Conservation (phyloP, 352 stramenopile genomes). For the Globisporangium yorkense region DNA sequence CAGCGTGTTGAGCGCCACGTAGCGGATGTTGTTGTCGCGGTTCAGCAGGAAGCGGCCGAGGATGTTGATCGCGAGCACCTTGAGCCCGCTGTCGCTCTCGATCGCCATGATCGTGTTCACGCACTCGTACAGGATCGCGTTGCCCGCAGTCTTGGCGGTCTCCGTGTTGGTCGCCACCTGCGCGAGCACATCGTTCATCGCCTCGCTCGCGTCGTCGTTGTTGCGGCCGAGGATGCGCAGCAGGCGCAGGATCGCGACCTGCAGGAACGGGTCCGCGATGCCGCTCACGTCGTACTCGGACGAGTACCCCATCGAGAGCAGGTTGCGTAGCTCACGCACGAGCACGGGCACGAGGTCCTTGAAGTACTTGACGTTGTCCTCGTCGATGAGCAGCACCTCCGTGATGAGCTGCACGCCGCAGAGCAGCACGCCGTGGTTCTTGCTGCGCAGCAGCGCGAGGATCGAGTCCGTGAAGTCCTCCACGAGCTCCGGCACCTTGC, state of each 20-base stretch:
- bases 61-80: slow-evolving; percentile 98
- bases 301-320: slow-evolving; percentile 97
- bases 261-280: slow-evolving; percentile 98
- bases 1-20: slow-evolving; percentile 98
- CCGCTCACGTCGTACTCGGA: slow-evolving; percentile 98
- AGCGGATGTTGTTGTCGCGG: slow-evolving; percentile 99
- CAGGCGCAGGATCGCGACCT: slow-evolving; percentile 87
- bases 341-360: slow-evolving; percentile 69
- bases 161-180: slow-evolving; percentile 99
- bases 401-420: slow-evolving; percentile 96
- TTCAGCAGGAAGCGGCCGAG: slow-evolving; percentile 98
- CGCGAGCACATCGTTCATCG: slow-evolving; percentile 97
- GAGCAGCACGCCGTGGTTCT: slow-evolving; percentile 97
- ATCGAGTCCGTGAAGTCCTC: slow-evolving; percentile 98
- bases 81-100: slow-evolving; percentile 95
- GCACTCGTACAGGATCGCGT: slow-evolving; percentile 99
- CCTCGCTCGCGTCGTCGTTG: slow-evolving; percentile 91
- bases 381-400: slow-evolving; percentile 84
- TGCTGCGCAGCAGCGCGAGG: slow-evolving; percentile 90
- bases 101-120: slow-evolving; percentile 99
- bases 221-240: slow-evolving; percentile 94
- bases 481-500: slow-evolving; percentile 97
- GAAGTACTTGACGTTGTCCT: slow-evolving; percentile 72
- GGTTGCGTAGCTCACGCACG: slow-evolving; percentile 90
- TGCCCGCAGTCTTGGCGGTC: slow-evolving; percentile 98